phyloP scores from a whole-genome alignment of 179 eudicot genomes.

The Heliamphora pulchella region DNA sequence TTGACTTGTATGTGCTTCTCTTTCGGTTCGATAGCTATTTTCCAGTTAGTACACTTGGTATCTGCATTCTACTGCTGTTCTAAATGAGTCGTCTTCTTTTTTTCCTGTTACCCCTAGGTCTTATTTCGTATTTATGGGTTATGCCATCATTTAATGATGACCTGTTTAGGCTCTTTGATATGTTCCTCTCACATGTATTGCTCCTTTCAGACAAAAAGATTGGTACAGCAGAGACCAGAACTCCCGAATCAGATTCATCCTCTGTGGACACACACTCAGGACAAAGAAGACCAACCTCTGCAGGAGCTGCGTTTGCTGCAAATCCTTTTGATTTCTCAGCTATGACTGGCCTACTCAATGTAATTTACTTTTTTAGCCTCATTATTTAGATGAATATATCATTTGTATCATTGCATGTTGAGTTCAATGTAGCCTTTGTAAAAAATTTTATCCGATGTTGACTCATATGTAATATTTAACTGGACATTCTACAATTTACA shows the following conservation, averaged over 20 bases:
- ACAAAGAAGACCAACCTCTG: constrained; percentile 37
- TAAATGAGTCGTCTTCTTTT: not conserved
- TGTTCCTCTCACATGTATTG: constrained; percentile 8
- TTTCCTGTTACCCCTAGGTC: not conserved
- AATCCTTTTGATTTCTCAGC: constrained; percentile 99
- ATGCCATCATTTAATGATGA: not conserved
- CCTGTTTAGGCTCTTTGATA: not conserved
- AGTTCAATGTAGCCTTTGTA: not conserved
- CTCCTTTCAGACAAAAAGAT: constrained; percentile 26
- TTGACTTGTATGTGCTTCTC: not conserved
- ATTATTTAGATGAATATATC: not conserved
- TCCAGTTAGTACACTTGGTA: not conserved
- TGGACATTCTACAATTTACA: not conserved
- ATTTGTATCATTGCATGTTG: not conserved
- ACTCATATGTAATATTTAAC: not conserved
- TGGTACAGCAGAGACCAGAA: constrained; percentile 32
- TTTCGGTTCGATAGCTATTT: not conserved
- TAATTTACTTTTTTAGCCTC: constrained; percentile 26
- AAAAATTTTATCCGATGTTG: not conserved
- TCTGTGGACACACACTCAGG: constrained; percentile 43
- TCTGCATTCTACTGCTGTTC: not conserved
- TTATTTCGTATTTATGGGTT: not conserved
- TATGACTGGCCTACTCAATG: constrained; percentile 91
- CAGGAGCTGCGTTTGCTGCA: constrained; percentile 43
- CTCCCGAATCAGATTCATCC: constrained; percentile 35